Base-by-base conservation (phyloP, 768 basidiomycete genomes). In the Rhodotorula taiwanensis region DNA sequence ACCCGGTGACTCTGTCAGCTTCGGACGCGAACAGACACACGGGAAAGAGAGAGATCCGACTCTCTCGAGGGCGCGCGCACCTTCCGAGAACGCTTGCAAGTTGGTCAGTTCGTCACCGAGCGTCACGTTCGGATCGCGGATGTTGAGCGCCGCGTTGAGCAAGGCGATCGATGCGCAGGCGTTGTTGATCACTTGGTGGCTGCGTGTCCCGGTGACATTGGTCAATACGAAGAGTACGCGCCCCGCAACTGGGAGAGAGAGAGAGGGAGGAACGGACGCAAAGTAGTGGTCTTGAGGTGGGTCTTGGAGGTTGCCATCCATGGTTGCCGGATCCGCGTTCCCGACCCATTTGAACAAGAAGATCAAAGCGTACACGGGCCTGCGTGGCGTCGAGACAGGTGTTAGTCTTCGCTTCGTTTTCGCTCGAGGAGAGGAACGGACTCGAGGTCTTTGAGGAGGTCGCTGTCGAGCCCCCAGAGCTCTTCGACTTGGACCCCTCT, bases 301-400 rank as follows among this genome's bases (percentile, higher is more conserved):
- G 27, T 75, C 73, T 27, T 70, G 49, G 53, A 72, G 74, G 60
- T 71, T 65, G 41, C 72, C 64, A 42, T 66, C 64, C 58, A 62
- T 58, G 21, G 49, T 58, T 6, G 33, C 71, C 4, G 64, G 44
- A n/a, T 60, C 58, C 43, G 47, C 64, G 9, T 79, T 77, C 20
- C 86, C 85, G n/a, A 91, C 78, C 86, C 90, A 97, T 79, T 97
- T 95, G 81, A 98, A 98, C 50, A 98, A 80, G 75, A 98, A 97
- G 63, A 98, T 87, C 31, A 98, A 79, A 1, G 94, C 92, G 69
- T 88, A 86, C 4, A 97, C 78, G 49, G 93, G 93, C 71, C 52
- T 61, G 55, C 88, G 82, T 18, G 18, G 25, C 4, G 8, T 5
- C 28, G 20, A 18, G 39, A 41, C 11, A 41, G 39, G 11, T 18